These are phyloP conservation scores for Trametes hirsuta DNA, from an alignment of 1,284 basidiomycete genomes.

Conservation along the genomic window DNA sequence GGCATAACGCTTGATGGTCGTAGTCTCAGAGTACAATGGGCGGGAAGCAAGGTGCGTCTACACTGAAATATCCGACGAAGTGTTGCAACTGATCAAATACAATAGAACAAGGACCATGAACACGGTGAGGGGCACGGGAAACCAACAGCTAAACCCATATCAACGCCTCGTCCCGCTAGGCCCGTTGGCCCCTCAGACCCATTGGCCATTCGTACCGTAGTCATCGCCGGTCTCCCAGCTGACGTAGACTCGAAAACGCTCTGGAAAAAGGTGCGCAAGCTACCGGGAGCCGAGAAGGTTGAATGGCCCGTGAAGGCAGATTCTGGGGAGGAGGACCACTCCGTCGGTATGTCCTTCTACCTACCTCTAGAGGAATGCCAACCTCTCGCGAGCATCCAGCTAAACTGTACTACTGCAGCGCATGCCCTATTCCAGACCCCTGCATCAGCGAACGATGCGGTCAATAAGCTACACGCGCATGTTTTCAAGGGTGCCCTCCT, in stretches of 20 bases:
- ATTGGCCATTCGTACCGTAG: conserved; percentile 78
- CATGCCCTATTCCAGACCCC: conserved; percentile 80
- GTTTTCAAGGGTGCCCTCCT: conserved; percentile 90
- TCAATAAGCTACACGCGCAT: conserved; percentile 89
- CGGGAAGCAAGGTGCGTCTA: conserved; percentile 70
- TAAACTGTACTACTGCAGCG: conserved; percentile 48
- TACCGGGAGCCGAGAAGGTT: conserved; percentile 69
- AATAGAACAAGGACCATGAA: conserved; percentile 40
- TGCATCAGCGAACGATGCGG: conserved; percentile 71
- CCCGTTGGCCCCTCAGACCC: conserved; percentile 59
- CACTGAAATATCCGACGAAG: neutral
- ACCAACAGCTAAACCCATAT: conserved; percentile 39
- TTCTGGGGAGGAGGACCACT: conserved; percentile 46
- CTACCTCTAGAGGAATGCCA: no score
- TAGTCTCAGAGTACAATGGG: conserved; percentile 79
- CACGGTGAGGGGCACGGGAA: conserved; percentile 27
- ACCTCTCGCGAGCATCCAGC: neutral
- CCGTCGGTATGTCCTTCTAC: conserved; percentile 30
- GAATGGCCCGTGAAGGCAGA: conserved; percentile 67
- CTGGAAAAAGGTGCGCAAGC: conserved; percentile 90
- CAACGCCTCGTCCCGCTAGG: conserved; percentile 37
- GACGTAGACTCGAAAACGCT: conserved; percentile 73
- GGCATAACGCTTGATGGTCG: conserved; percentile 65
- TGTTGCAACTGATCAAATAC: neutral
- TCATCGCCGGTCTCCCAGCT: conserved; percentile 76